Conservation (phyloP, 257 asterid genomes). For the Ajuga chamaepitys region DNA sequence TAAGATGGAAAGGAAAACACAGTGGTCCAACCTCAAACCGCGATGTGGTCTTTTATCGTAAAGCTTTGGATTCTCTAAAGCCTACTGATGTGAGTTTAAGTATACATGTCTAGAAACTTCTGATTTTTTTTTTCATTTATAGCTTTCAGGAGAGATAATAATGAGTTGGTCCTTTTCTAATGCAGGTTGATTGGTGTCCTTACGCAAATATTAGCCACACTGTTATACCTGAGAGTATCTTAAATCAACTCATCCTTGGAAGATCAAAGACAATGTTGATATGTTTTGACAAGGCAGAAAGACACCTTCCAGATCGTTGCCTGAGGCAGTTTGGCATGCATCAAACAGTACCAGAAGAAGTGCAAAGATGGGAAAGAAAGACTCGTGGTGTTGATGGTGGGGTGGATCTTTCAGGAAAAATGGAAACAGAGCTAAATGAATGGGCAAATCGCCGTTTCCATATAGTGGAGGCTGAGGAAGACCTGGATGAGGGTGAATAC, state of each 20-base stretch:
- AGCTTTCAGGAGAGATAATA: background rate
- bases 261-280: constrained; percentile 92
- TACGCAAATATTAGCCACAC: constrained; percentile 80
- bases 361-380: constrained; percentile 89
- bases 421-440: constrained; percentile 82
- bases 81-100: constrained; percentile 25
- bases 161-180: constrained; percentile 1
- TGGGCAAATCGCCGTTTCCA: constrained; percentile 75
- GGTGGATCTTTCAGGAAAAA: constrained; percentile 68
- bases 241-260: constrained; percentile 77
- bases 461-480: constrained; percentile 84
- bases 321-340: constrained; percentile 87
- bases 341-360: constrained; percentile 74
- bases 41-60: constrained; percentile 88
- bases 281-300: constrained; percentile 93
- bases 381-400: constrained; percentile 98
- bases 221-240: constrained; percentile 63
- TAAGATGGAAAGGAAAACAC: constrained; percentile 98
- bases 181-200: constrained; percentile 94
- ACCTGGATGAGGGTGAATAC: constrained; percentile 73
- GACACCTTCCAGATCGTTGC: constrained; percentile 97
- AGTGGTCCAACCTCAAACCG: constrained; percentile 89
- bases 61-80: constrained; percentile 40
- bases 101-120: background rate
- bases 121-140: background rate